Evolutionary conservation across 2,329 filamentous ascomycete genomes (phyloP), one percentile per base, ranked within the genome.

Genomic region (Periconia sp.): DNA sequence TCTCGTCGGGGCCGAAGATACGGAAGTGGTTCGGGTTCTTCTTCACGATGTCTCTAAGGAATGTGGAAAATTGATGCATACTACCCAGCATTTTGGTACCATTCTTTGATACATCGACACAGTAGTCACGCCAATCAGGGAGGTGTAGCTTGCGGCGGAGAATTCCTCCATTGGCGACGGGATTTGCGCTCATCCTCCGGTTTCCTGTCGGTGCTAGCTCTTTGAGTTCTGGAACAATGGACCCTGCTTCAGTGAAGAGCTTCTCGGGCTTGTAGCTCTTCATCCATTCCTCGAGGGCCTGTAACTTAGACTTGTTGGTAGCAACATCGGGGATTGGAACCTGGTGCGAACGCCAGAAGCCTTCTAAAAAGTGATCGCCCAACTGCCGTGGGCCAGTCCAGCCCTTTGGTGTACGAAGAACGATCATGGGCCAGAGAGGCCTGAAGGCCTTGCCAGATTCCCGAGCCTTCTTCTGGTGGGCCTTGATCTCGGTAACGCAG

Each of bases 311-410:
- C 1, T 80, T 76, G 61, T 88, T 89, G 17, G 78, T 80, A 24
- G 78, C 76, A 1, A 87, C 85, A 51, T 88, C 85, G 4, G 87
- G 79, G 46, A 92, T 84, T 30, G 88, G 88, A 5, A 92, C 84
- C 68, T 92, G 88, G 63, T 92, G 88, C 13, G 87, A 77, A 30
- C 87, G 81, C 87, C 87, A 92, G 75, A 83, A 91, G n/a, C 88
- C 88, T 56, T 83, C 83, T 6, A 90, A 78, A 54, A 81, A 85
- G 62, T 89, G 85, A 44, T 81, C 81, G 55, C 86, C 85, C 36
- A 91, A 59, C 66, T 88, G 86, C 45, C 86, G 79, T 5, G 88
- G 88, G 2, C 81, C 87, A 11, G 85, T 89, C 88, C 88, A 92
- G 43, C 88, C 88, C 73, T 92, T 91, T 40, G 88, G 88, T 23